Conservation (phyloP, 2,329 filamentous ascomycete genomes). For the Aspergillus aculeatus region DNA sequence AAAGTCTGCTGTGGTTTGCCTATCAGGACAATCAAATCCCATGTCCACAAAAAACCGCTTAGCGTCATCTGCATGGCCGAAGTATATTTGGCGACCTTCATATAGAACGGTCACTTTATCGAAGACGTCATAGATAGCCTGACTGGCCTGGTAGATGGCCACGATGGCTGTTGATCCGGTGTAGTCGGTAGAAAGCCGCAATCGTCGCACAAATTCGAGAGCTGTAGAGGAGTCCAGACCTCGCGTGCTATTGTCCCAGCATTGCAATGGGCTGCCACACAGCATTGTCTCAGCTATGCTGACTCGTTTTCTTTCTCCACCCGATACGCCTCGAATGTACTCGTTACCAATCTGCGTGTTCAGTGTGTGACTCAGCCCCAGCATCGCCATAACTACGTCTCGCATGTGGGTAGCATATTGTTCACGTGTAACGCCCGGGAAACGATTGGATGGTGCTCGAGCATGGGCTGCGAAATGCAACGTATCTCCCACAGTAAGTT, state of each 20-base stretch:
- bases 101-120: constrained; percentile 71
- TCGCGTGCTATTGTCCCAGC: constrained; percentile 49
- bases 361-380: constrained; percentile 55
- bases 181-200: constrained; percentile 50
- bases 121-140: constrained; percentile 56
- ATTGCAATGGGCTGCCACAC: constrained; percentile 46
- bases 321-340: constrained; percentile 59
- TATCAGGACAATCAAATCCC: constrained; percentile 65
- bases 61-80: constrained; percentile 61
- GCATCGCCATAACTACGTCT: constrained; percentile 53
- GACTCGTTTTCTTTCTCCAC: constrained; percentile 60
- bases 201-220: constrained; percentile 53
- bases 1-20: constrained; percentile 69
- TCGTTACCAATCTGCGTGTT: constrained; percentile 51
- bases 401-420: constrained; percentile 49
- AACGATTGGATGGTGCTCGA: constrained; percentile 44
- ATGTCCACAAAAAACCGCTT: constrained; percentile 65
- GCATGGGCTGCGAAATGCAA: constrained; percentile 72
- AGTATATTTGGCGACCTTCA: constrained; percentile 73
- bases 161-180: constrained; percentile 50
- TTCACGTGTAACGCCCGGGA: constrained; percentile 42
- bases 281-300: constrained; percentile 56
- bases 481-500: constrained; percentile 73
- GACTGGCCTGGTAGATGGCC: constrained; percentile 53
- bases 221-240: constrained; percentile 55